Percentiles rank a stretch among this genome's conserved stretches.
phyloP scores from a whole-genome alignment of 495 filamentous ascomycete genomes.

The Alectoria sarmentosa region DNA sequence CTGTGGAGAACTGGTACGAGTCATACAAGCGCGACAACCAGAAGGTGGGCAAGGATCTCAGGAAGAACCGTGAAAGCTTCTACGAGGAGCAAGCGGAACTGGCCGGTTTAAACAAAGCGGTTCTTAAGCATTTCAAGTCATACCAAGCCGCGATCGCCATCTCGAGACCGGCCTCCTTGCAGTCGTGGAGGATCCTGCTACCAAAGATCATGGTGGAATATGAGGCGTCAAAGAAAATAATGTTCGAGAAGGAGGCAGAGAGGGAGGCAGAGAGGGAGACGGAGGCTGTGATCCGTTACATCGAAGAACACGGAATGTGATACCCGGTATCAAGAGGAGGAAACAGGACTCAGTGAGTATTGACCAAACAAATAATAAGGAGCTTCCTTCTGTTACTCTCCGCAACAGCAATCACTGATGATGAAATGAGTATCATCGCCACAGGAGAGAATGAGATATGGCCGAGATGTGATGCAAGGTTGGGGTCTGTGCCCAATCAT shows the following conservation, averaged over 20 bases:
- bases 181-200: neutral
- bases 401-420: neutral
- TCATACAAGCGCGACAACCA: neutral
- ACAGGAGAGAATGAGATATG: neutral
- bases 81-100: conserved; percentile 12
- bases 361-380: no score
- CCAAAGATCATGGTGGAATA: neutral
- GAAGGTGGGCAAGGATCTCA: conserved; percentile 4
- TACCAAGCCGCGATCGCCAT: conserved; percentile 22
- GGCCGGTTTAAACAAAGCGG: neutral
- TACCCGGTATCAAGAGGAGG: neutral
- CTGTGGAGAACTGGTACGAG: conserved; percentile 25
- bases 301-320: neutral
- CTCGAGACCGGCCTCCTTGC: neutral
- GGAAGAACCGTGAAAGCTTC: conserved; percentile 13
- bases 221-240: neutral
- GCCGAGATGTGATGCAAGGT: neutral
- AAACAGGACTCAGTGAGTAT: neutral
- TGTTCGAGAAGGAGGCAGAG: neutral
- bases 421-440: neutral
- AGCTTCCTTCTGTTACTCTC: no score
- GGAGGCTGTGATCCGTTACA: no score
- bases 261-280: neutral
- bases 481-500: neutral
- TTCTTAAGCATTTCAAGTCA: conserved; percentile 18